These are phyloP conservation scores for Aureobasidium subglaciale DNA, from an alignment of 2,329 filamentous ascomycete genomes.

Conservation along the genomic window DNA sequence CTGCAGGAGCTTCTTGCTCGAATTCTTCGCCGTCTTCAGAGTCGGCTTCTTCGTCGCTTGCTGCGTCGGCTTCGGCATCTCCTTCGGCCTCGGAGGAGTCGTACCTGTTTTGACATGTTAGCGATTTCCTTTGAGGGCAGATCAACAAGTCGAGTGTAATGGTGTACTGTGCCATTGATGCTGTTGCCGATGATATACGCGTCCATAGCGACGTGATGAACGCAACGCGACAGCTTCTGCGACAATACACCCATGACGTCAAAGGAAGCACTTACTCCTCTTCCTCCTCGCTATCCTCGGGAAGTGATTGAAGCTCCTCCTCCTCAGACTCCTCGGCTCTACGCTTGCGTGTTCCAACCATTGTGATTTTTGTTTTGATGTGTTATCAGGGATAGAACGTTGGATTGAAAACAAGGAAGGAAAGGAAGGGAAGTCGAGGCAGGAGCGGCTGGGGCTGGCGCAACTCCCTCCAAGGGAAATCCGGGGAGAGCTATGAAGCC, in stretches of 20 bases:
- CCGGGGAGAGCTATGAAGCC: conserved; percentile 9
- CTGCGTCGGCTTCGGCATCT: conserved; percentile 15
- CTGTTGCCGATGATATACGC: background rate
- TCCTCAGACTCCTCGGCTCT: conserved; percentile 37
- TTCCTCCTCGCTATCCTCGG: conserved; percentile 37
- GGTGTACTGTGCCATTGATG: no score
- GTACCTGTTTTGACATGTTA: conserved; percentile 4
- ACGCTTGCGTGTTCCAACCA: conserved; percentile 36
- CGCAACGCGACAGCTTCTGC: background rate
- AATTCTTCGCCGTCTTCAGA: background rate
- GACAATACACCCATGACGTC: conserved; percentile 6
- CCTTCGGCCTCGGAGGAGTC: conserved; percentile 17
- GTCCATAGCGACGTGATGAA: background rate
- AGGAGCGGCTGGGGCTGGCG: background rate
- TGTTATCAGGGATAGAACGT: no score
- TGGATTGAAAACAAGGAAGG: background rate
- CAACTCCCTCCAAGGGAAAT: no score
- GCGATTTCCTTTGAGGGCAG: no score
- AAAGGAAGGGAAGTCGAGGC: background rate
- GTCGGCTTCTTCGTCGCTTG: background rate
- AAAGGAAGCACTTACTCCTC: conserved; percentile 31
- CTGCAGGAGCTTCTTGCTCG: conserved; percentile 18
- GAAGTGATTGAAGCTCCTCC: conserved; percentile 39
- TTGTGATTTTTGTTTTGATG: background rate
- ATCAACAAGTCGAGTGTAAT: no score